A percentile compares a stretch with the other conserved stretches of the same genome.
Conservation (phyloP, 306 rosid species). For the Quercus gilva region DNA sequence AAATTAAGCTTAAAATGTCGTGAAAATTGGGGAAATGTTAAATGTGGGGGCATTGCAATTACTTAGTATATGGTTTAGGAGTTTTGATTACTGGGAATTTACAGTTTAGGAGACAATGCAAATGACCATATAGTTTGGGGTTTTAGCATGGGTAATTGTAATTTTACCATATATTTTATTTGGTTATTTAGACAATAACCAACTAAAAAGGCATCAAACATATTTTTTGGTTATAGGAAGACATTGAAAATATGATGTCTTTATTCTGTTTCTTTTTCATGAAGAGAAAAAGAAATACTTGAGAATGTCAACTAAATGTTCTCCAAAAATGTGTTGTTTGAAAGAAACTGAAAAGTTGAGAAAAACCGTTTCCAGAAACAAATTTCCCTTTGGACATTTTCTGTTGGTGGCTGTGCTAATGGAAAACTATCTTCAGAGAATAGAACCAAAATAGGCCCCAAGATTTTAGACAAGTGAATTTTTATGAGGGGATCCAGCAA, state of each 20-base stretch:
- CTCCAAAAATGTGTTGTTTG: background rate
- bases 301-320: background rate
- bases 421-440: background rate
- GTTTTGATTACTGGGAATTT: no score
- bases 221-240: background rate
- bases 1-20: no score
- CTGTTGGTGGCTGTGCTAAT: background rate
- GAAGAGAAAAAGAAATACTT: background rate
- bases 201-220: no score
- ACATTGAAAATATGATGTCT: background rate
- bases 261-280: background rate
- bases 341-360: background rate
- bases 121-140: no score
- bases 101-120: no score
- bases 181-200: no score
- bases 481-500: background rate
- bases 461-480: background rate
- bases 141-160: no score
- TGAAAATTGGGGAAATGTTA: no score
- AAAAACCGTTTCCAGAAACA: background rate
- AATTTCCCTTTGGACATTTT: background rate
- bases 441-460: background rate
- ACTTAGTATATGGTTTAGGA: no score
- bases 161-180: no score
- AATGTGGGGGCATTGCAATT: no score